A percentile compares a stretch with the other conserved stretches of the same genome.
phyloP scores from a whole-genome alignment of 345 rosid species.

The Streptanthus diversifolius region DNA sequence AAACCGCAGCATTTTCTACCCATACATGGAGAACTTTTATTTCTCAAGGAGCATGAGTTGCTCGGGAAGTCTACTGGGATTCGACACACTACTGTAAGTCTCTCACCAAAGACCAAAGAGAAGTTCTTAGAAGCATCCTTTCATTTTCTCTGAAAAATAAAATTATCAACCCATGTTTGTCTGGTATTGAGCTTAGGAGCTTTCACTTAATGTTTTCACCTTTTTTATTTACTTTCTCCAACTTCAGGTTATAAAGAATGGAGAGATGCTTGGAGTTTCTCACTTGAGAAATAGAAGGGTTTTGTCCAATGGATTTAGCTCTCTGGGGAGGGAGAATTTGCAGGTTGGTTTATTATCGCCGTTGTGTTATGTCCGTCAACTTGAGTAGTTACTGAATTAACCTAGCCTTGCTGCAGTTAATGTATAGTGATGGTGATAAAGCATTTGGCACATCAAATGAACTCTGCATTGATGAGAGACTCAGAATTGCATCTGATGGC shows the following conservation, averaged over 20 bases:
- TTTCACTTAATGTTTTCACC: not conserved
- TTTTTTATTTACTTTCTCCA: conserved; percentile 5
- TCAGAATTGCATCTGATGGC: conserved; percentile 91
- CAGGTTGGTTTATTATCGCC: conserved; percentile 52
- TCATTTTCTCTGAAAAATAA: not conserved
- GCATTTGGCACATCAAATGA: conserved; percentile 94
- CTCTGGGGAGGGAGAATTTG: conserved; percentile 90
- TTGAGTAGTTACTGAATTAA: conserved; percentile 21
- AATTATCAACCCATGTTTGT: not conserved
- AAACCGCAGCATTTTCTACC: conserved; percentile 99
- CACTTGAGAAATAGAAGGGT: conserved; percentile 94
- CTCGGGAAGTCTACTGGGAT: conserved; percentile 94
- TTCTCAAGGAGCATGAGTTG: conserved; percentile 93
- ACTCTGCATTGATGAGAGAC: conserved; percentile 88
- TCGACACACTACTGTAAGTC: conserved; percentile 86
- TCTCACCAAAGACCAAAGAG: not conserved
- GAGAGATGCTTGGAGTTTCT: conserved; percentile 99
- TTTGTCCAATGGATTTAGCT: conserved; percentile 84
- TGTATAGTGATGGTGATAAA: conserved; percentile 97
- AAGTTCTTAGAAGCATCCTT: not conserved
- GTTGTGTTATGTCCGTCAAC: not conserved
- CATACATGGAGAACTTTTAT: conserved; percentile 95
- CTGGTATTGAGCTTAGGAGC: not conserved
- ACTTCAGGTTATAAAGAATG: conserved; percentile 89
- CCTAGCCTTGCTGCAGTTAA: conserved; percentile 58